Percentiles rank a stretch among this genome's conserved stretches.
These are phyloP conservation scores for Phlyctochytrium planicorne DNA, from an alignment of 192 early-diverging fungal genomes.

Conservation along the genomic window DNA sequence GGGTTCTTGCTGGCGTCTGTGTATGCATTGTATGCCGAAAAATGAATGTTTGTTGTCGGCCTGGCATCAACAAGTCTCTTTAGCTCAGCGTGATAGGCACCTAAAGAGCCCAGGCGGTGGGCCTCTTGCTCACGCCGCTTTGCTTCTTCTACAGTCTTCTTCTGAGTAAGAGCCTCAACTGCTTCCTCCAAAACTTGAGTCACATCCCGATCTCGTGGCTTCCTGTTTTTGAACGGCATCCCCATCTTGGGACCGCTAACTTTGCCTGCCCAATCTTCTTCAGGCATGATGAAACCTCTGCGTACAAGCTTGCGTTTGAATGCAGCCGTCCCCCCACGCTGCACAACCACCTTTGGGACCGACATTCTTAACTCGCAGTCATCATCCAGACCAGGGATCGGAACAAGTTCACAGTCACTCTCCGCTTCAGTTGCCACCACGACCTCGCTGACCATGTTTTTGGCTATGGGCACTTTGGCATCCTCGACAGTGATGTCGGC, in stretches of 20 bases:
- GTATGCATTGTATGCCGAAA: no score
- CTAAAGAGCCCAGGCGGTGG: not conserved
- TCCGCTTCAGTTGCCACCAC: not conserved
- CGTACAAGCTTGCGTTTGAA: not conserved
- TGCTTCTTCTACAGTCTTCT: not conserved
- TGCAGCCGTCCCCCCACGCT: not conserved
- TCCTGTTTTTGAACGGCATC: no score
- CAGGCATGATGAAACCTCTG: not conserved
- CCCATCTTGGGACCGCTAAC: no score
- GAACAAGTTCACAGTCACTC: not conserved
- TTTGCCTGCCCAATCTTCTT: not conserved
- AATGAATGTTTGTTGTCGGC: no score
- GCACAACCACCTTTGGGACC: not conserved
- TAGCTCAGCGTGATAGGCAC: conserved; percentile 1
- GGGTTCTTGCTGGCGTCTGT: no score
- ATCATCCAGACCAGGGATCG: not conserved
- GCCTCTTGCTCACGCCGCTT: not conserved
- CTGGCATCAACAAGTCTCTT: not conserved
- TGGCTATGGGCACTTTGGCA: not conserved
- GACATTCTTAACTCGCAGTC: not conserved
- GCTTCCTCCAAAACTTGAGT: conserved; percentile 1
- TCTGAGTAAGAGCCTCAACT: conserved; percentile 1
- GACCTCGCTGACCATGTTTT: not conserved
- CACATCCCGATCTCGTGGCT: not conserved
- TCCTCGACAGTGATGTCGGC: not conserved